phyloP scores from a whole-genome alignment of 2,329 filamentous ascomycete genomes.

The Fonsecaea monophora region DNA sequence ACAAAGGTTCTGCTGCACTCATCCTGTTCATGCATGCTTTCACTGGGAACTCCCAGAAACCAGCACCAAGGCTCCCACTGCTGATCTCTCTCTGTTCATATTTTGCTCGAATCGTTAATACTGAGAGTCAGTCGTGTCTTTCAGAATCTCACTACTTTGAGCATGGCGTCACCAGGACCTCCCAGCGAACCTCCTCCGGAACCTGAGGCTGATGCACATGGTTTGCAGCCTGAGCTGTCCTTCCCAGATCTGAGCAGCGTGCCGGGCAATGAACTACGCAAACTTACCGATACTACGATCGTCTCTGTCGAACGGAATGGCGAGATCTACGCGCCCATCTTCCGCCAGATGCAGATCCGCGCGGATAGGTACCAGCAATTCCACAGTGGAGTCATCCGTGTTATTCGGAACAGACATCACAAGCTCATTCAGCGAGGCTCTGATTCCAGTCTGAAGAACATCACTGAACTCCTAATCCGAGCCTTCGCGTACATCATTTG shows the following conservation, averaged over 20 bases:
- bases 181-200: not conserved
- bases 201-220: not conserved
- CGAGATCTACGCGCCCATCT: constrained; percentile 24
- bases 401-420: constrained; percentile 29
- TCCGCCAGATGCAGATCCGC: constrained; percentile 33
- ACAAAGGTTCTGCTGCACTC: not conserved
- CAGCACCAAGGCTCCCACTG: not conserved
- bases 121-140: not conserved
- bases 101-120: not conserved
- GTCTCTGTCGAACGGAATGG: constrained; percentile 20
- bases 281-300: constrained; percentile 13
- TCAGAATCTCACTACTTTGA: not conserved
- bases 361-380: constrained; percentile 29
- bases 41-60: not conserved
- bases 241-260: constrained; percentile 11
- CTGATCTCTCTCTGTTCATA: not conserved
- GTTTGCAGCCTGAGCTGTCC: not conserved
- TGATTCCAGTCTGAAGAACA: constrained; percentile 12
- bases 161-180: not conserved
- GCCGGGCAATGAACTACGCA: constrained; percentile 19
- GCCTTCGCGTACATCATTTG: constrained; percentile 33
- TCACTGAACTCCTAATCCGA: constrained; percentile 26
- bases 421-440: constrained; percentile 25
- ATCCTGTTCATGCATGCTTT: not conserved
- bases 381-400: constrained; percentile 29